Base-by-base conservation (phyloP, 2,329 filamentous ascomycete species). In the Botrytis sinoallii region DNA sequence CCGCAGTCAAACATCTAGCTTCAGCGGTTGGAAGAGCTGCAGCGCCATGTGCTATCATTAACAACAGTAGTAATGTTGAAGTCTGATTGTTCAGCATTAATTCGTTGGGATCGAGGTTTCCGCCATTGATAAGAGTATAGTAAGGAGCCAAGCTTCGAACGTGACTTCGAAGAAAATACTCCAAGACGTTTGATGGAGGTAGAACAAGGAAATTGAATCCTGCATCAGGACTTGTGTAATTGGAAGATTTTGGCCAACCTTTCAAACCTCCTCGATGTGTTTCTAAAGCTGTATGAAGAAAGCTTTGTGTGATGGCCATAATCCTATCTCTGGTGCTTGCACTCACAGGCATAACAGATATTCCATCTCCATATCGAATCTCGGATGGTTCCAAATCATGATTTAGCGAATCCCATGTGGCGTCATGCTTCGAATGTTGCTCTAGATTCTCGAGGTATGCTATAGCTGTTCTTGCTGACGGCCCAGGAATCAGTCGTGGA, bases 11-110 rank as follows among this genome's bases (percentile, higher is more conserved):
- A 80, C 88, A 89, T 59, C 90, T 85, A 2, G 90, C 90, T 81
- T 92, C 90, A 0, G 88, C 84, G 57, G 88, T 89, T 5, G 90
- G 88, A 69, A 91, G 88, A n/a, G 87, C 86, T 73, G 89, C 88
- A 16, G 91, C 90, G 25, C 91, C 91, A 77, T 92, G 90, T 1
- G 91, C 90, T 72, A 93, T 91, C 90, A 93, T 92, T 80, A 93
- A 86, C 35, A 93, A 83, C 1, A 93, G 86, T 20, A 93, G 83
- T 44, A 93, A 81, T 55, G 89, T 91, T 0, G 90, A 89, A 0
- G 90, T 88, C 76, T 90, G 88, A 77, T 90, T 90, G 78, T 90
- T 89, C 76, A 88, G 85, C 79, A 93, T 86, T 82, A 92, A 85
- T 79, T 90, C 88, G 76, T 92, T 92, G 12, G 89, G 86, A 77